Evolutionary conservation across 306 rosid genomes (phyloP).

Genomic region (Psophocarpus tetragonolobus): DNA sequence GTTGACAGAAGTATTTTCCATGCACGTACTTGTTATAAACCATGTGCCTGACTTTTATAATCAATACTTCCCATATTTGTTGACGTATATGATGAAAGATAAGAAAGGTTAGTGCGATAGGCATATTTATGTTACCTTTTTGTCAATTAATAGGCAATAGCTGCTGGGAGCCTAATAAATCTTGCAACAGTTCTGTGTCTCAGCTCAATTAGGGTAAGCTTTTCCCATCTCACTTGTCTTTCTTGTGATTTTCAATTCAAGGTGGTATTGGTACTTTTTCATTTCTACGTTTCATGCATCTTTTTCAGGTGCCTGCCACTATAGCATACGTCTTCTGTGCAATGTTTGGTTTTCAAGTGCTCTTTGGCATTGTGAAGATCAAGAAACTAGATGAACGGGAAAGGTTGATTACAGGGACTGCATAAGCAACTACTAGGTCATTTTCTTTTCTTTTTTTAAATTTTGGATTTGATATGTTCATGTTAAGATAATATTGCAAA

Average conservation of each 20-base stretch:
- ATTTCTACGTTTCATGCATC: constrained; percentile 24
- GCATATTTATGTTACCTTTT: constrained; percentile 31
- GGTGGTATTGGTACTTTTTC: constrained; percentile 18
- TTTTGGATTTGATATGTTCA: not conserved
- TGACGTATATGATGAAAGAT: not conserved
- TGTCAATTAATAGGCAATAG: constrained; percentile 74
- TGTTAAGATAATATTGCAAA: constrained; percentile 23
- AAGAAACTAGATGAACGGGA: constrained; percentile 89
- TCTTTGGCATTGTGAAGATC: constrained; percentile 84
- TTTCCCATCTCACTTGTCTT: constrained; percentile 1
- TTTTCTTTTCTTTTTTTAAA: not conserved
- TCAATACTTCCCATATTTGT: not conserved
- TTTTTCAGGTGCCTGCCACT: constrained; percentile 80
- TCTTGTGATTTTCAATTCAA: constrained; percentile 15
- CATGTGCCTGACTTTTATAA: not conserved
- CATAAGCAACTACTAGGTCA: constrained; percentile 66
- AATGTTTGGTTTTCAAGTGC: constrained; percentile 84
- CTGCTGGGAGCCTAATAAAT: constrained; percentile 93
- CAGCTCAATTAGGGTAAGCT: constrained; percentile 75
- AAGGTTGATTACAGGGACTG: constrained; percentile 84
- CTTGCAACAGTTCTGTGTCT: constrained; percentile 88
- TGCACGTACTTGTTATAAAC: not conserved
- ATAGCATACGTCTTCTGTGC: constrained; percentile 71
- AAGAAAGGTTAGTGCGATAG: constrained; percentile 15
- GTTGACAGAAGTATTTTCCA: constrained; percentile 12